Conservation (phyloP, 352 stramenopile species). For the Phytophthora uliginosa region DNA sequence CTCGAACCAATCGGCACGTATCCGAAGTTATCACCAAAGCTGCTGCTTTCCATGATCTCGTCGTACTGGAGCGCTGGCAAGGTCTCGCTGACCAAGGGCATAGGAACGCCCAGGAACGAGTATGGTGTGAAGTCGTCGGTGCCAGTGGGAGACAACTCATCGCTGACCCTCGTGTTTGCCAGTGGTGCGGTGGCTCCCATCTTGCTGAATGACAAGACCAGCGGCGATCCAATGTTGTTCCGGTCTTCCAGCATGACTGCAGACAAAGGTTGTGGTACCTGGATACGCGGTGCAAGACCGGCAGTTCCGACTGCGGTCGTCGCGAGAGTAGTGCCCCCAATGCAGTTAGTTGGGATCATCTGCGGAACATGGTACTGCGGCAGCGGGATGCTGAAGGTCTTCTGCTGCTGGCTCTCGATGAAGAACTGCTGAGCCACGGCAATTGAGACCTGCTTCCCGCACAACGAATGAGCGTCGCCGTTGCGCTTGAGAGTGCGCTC, state of each 20-base stretch:
- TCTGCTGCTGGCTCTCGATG: constrained; percentile 84
- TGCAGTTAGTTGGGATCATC: constrained; percentile 17
- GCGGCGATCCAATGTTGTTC: constrained; percentile 16
- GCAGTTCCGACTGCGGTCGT: constrained; percentile 3
- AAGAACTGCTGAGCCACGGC: constrained; percentile 85
- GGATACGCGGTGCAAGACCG: constrained; percentile 50
- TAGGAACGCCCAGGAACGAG: constrained; percentile 60
- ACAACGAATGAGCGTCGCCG: constrained; percentile 82
- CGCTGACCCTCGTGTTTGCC: background rate
- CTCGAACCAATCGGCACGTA: constrained; percentile 57
- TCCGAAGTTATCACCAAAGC: constrained; percentile 45
- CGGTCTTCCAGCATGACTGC: constrained; percentile 13
- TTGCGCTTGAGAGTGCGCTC: constrained; percentile 89
- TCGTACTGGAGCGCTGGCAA: constrained; percentile 18
- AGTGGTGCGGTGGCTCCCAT: background rate
- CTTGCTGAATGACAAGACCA: constrained; percentile 31
- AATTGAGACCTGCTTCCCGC: constrained; percentile 86
- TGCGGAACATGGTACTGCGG: constrained; percentile 48
- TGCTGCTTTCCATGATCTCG: constrained; percentile 40
- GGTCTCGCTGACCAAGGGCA: background rate
- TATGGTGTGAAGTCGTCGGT: constrained; percentile 70
- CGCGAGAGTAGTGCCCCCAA: background rate
- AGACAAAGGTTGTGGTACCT: constrained; percentile 40
- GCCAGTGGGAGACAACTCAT: constrained; percentile 56
- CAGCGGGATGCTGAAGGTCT: constrained; percentile 55